Base-by-base conservation (phyloP, 805 yeast genomes). In the Candida namnaoensis region DNA sequence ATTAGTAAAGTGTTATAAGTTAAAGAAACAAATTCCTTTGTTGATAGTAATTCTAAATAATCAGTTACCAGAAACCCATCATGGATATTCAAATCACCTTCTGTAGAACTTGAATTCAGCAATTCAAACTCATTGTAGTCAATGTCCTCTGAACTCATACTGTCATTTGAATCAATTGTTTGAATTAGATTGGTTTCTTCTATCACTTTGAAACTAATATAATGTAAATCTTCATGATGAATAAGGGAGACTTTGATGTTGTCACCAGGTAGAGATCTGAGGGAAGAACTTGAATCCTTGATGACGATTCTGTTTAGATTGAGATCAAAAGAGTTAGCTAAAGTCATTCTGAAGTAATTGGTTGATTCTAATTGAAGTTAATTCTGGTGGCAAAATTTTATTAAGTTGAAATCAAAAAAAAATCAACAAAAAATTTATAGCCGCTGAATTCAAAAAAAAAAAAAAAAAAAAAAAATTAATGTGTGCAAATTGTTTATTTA, bases 1-100 rank as follows among this genome's bases (percentile, higher is more conserved):
- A 52, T 36, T 38, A 46, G 44, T 10, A 52, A 38, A 5, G 53
- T 41, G 38, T 51, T 51, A 41, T 40, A 50, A 9, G 56, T 51
- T 25, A 52, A 41, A 1, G 55, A 50, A 6, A 54, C 57, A 19
- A 50, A 54, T 49, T 54, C 56, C 12, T 45, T 42, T 13, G 45
- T 48, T 9, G 55, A 45, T 25, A 54, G 49, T 19, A 54, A 44
- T 28, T 47, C 41, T 15, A 54, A 37, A 38, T 49, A 52, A 36
- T 46, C 50, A 32, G 42, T 38, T 24, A 50, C 38, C 19, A 44
- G 37, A n/a, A 27, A 34, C 14, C 45, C 25, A 30, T 40, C 30
- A 1, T 44, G 36, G 2, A 26, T 10, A 26, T 8, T 26, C 10
- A 10, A 26, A 8, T 26, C 5, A 26, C 10, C 5, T 26, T 26